A percentile compares a stretch with the other conserved stretches of the same genome.
phyloP scores from a whole-genome alignment of 2,329 filamentous ascomycete genomes.

The Aspergillus latus region DNA sequence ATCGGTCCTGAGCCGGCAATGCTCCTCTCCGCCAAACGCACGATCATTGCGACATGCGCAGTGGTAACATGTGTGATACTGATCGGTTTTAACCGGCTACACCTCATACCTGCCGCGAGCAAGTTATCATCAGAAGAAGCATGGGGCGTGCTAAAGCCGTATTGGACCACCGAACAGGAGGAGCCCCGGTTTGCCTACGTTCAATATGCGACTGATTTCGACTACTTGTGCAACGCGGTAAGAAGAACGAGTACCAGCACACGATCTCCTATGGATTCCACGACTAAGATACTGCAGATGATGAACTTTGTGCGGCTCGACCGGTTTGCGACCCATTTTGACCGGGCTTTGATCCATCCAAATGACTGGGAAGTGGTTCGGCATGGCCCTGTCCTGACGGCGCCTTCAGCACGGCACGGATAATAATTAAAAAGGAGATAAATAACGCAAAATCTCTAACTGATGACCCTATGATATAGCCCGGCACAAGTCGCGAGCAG shows the following conservation, averaged over 20 bases:
- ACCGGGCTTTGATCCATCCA: conserved; percentile 2
- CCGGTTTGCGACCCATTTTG: neutral
- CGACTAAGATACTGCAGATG: neutral
- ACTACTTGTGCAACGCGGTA: conserved; percentile 8
- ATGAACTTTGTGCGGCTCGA: neutral
- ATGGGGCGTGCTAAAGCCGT: neutral
- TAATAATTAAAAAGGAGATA: neutral
- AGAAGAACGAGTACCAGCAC: neutral
- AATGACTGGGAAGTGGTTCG: neutral
- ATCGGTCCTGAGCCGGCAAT: neutral
- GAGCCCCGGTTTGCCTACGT: conserved; percentile 2
- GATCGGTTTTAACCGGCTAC: neutral
- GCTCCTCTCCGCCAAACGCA: neutral
- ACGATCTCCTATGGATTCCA: too few relatives aligned
- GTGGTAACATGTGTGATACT: neutral
- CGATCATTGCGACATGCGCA: neutral
- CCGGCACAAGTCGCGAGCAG: neutral
- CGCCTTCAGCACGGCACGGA: neutral
- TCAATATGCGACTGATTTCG: neutral
- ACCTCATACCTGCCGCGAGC: too few relatives aligned
- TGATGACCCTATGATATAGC: too few relatives aligned
- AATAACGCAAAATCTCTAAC: neutral
- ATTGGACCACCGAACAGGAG: neutral
- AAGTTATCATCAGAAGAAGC: neutral
- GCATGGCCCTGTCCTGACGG: neutral